Conservation (phyloP, 495 filamentous ascomycete genomes). For the Annulohypoxylon moriforme region DNA sequence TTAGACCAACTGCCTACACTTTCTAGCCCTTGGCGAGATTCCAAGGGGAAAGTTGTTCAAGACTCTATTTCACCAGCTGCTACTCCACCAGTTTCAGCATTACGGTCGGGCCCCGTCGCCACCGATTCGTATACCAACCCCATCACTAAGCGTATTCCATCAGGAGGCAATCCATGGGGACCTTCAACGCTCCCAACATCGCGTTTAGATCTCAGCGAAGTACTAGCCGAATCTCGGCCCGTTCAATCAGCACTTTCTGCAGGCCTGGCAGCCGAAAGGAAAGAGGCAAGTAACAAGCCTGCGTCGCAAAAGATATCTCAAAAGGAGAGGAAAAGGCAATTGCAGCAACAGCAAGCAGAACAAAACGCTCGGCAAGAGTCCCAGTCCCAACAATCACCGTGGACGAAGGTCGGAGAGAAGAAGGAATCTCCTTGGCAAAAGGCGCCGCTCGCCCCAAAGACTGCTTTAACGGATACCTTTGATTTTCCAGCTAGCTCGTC, state of each 20-base stretch:
- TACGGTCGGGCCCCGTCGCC: constrained; percentile 1
- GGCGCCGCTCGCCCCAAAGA: constrained; percentile 50
- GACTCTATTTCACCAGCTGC: constrained; percentile 23
- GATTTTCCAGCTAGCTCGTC: constrained; percentile 56
- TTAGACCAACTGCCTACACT: constrained; percentile 35
- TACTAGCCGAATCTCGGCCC: constrained; percentile 80
- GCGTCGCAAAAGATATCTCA: constrained; percentile 76
- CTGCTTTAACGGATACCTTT: constrained; percentile 47
- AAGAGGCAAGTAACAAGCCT: constrained; percentile 50
- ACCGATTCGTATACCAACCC: constrained; percentile 10
- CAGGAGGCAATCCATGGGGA: constrained; percentile 69
- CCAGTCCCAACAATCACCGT: constrained; percentile 53
- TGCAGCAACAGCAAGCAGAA: constrained; percentile 76
- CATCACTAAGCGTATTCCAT: constrained; percentile 23
- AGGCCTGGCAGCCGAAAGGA: constrained; percentile 69
- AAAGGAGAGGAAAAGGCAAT: constrained; percentile 87
- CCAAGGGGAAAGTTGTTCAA: constrained; percentile 50
- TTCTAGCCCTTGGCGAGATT: constrained; percentile 46
- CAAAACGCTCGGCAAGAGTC: constrained; percentile 63
- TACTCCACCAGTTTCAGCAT: constrained; percentile 12
- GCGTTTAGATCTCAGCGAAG: constrained; percentile 83
- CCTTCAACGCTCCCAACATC: constrained; percentile 63
- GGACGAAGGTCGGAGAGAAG: constrained; percentile 53
- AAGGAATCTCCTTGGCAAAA: constrained; percentile 80
- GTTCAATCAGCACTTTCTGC: constrained; percentile 76